Percentiles rank a stretch among this genome's conserved stretches.
These are phyloP conservation scores for Tremella fuciformis DNA, from an alignment of 768 basidiomycete genomes.

Conservation along the genomic window DNA sequence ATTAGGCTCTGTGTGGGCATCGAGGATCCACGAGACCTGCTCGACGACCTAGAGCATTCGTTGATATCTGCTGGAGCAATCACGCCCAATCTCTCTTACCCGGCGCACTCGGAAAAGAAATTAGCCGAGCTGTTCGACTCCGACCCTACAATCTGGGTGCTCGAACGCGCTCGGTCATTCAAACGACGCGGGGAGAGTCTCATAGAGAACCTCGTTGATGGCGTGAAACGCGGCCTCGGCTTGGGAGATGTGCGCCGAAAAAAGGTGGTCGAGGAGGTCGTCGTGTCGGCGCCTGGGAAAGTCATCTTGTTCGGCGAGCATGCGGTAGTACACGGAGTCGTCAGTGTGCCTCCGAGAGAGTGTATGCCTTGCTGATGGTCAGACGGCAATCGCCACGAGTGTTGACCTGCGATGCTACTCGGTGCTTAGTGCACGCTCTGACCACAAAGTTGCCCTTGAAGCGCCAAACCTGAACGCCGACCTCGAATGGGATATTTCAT, in stretches of 20 bases:
- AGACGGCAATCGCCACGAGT: slow-evolving; percentile 93
- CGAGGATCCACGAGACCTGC: slow-evolving; percentile 85
- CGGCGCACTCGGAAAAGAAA: slow-evolving; percentile 19
- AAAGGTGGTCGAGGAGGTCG: slow-evolving; percentile 47
- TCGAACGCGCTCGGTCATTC: slow-evolving; percentile 48
- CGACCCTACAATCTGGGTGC: slow-evolving; percentile 41
- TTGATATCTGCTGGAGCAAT: slow-evolving; percentile 90
- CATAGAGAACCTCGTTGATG: slow-evolving; percentile 34
- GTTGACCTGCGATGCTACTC: slow-evolving; percentile 95
- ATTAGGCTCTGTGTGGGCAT: slow-evolving; percentile 98
- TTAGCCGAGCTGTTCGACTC: slow-evolving; percentile 34
- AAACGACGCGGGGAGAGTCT: slow-evolving; percentile 22
- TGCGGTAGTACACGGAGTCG: slow-evolving; percentile 94
- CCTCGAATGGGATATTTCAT: slow-evolving; percentile 75
- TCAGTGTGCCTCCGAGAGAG: slow-evolving; percentile 55
- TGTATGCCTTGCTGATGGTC: slow-evolving; percentile 16
- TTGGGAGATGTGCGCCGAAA: slow-evolving; percentile 13
- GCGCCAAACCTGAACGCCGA: slow-evolving; percentile 70
- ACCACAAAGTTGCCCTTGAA: slow-evolving; percentile 69
- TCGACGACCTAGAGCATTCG: slow-evolving; percentile 92
- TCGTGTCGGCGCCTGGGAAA: slow-evolving; percentile 94
- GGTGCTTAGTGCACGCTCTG: slow-evolving; percentile 69
- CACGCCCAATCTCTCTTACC: slow-evolving; percentile 42
- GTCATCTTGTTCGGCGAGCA: slow-evolving; percentile 98
- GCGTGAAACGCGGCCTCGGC: slow-evolving; percentile 37